Base-by-base conservation (phyloP, 768 basidiomycete genomes). In the Leccinum disarticulatum region DNA sequence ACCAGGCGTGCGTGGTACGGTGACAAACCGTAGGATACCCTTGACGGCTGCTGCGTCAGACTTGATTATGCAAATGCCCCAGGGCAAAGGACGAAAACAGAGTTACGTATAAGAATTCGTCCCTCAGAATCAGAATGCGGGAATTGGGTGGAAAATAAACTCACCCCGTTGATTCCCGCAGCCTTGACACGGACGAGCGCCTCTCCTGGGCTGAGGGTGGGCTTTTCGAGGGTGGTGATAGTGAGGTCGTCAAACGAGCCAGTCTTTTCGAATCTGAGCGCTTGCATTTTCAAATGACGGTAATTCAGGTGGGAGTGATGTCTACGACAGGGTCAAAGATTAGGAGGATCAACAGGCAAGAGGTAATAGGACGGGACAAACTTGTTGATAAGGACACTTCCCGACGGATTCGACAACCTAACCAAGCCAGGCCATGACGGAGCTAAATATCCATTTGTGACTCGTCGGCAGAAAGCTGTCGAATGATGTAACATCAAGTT, bases 101-200 rank as follows among this genome's bases (percentile, higher is more conserved):
- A 27, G 17, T n/a, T 10, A 22, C 25, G 27, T 25, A 22, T 49
- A 11, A 11, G 33, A 22, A 19, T 47, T 38, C 3, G 48, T 36
- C 30, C 41, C 19, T 33, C 3, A 27, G n/a, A 27, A 25, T 19
- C 4, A 11, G 7, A 30, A 25, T 27, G 30, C n/a, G 10, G 41
- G n/a, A 4, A 43, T 43, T 43, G n/a, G 41, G 41, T 41, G 41
- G 41, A 9, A n/a, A 41, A 41, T 9, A 11, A 10, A n/a, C 75
- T 61, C 41, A 76, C 73, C 33, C 69, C 66, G 15, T 76, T 74
- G 56, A 74, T 63, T 7, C 73, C 75, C 15, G 73, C 73, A 31
- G 73, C 73, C 54, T 56, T 74, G 4, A 76, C 68, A 10, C 64
- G 66, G 54, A 74, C 62, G 8, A 74, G 66, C 13, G 75, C 74